These are phyloP conservation scores for Acacia melanoxylon DNA, from an alignment of 306 rosid species.

Conservation along the genomic window DNA sequence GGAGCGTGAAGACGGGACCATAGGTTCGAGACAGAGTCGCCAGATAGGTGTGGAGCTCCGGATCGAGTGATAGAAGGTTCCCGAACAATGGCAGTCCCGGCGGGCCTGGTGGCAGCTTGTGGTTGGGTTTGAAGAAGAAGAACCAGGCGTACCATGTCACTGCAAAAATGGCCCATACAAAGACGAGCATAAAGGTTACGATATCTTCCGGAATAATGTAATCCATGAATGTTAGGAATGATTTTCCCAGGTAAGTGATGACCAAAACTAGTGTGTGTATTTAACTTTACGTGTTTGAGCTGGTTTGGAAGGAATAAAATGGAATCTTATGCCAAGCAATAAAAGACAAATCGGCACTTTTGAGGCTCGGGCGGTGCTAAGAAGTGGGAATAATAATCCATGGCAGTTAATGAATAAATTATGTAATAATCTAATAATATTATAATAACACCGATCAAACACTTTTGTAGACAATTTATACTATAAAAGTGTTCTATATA, in stretches of 20 bases:
- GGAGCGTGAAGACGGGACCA: conserved; percentile 68
- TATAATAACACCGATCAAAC: too few species aligned
- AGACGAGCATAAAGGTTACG: too few species aligned
- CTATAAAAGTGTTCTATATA: too few species aligned
- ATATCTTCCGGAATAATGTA: too few species aligned
- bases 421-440: too few species aligned
- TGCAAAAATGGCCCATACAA: too few species aligned
- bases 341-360: not conserved
- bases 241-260: too few species aligned
- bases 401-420: not conserved
- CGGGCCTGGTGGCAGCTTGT: conserved; percentile 68
- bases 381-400: not conserved
- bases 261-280: not conserved
- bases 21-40: conserved; percentile 41
- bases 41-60: conserved; percentile 74
- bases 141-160: too few species aligned
- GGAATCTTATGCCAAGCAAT: not conserved
- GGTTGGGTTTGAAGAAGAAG: conserved; percentile 19
- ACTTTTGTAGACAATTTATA: too few species aligned
- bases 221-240: too few species aligned
- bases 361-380: not conserved
- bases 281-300: not conserved
- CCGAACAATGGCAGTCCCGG: conserved; percentile 65
- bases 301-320: not conserved
- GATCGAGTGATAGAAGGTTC: conserved; percentile 62